Evolutionary conservation across 1,284 basidiomycete species (phyloP).

Genomic region (Paramarasmius palmivorus): DNA sequence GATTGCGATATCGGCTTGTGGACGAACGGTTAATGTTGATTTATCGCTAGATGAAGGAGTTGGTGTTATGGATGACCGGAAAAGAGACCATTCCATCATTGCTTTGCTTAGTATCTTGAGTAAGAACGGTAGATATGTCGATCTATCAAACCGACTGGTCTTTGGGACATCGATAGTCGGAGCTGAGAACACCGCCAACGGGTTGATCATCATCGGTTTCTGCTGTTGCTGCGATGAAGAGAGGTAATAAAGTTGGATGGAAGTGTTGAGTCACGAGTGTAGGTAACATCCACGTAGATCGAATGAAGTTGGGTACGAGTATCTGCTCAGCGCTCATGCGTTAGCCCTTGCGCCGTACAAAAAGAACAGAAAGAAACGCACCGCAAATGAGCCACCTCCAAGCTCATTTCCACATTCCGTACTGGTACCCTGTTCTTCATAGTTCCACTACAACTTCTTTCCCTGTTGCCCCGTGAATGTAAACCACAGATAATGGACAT

Average conservation of each 20-base stretch:
- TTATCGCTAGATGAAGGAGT: conserved; percentile 39
- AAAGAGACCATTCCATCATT: conserved; percentile 83
- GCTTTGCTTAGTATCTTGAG: conserved; percentile 84
- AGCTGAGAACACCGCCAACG: conserved; percentile 40
- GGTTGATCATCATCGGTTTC: conserved; percentile 45
- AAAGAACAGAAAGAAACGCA: conserved; percentile 4
- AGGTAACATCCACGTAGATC: conserved; percentile 76
- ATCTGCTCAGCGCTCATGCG: conserved; percentile 50
- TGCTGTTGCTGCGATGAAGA: conserved; percentile 28
- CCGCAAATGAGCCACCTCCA: conserved; percentile 12
- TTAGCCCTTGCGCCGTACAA: too few species aligned
- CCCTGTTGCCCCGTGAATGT: too few species aligned
- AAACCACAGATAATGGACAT: too few species aligned
- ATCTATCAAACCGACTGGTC: conserved; percentile 54
- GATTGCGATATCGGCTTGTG: conserved; percentile 71
- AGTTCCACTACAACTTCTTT: conserved; percentile 67
- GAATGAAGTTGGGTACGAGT: conserved; percentile 78
- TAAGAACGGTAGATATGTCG: conserved; percentile 86
- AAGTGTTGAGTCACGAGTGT: conserved; percentile 64
- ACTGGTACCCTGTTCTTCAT: conserved; percentile 77
- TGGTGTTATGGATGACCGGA: conserved; percentile 71
- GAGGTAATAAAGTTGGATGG: conserved; percentile 70
- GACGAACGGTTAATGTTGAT: conserved; percentile 68
- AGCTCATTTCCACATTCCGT: conserved; percentile 80
- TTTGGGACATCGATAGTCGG: conserved; percentile 37